Conservation (phyloP, 2,329 filamentous ascomycete genomes). For the Fusarium denticulatum region DNA sequence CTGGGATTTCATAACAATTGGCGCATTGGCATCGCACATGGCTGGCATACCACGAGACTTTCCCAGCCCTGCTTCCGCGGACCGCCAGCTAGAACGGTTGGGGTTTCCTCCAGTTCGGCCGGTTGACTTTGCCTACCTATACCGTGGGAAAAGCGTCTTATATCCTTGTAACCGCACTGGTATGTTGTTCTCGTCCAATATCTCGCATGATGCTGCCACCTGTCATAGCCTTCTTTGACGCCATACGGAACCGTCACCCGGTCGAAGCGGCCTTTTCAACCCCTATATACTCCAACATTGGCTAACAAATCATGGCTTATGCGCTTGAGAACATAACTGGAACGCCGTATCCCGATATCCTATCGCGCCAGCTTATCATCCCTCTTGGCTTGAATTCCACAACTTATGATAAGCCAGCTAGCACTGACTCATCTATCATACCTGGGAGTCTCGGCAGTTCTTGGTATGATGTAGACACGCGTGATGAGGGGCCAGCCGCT, state of each 20-base stretch:
- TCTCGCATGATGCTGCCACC: background rate
- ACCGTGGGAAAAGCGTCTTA: background rate
- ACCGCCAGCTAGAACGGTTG: background rate
- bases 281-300: background rate
- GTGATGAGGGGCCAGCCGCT: background rate
- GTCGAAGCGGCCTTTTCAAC: background rate
- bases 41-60: background rate
- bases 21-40: background rate
- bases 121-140: background rate
- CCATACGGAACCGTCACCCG: background rate
- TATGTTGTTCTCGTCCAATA: accelerated
- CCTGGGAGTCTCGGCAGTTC: background rate
- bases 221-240: background rate
- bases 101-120: background rate
- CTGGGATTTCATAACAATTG: background rate
- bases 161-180: background rate
- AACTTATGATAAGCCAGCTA: background rate
- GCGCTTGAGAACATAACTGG: background rate
- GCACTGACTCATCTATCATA: background rate
- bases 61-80: background rate
- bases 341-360: background rate
- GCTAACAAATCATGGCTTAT: background rate
- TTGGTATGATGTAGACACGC: background rate
- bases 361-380: background rate
- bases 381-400: background rate